phyloP scores from a whole-genome alignment of 2,329 filamentous ascomycete genomes.

The Fusarium pseudoanthophilum region DNA sequence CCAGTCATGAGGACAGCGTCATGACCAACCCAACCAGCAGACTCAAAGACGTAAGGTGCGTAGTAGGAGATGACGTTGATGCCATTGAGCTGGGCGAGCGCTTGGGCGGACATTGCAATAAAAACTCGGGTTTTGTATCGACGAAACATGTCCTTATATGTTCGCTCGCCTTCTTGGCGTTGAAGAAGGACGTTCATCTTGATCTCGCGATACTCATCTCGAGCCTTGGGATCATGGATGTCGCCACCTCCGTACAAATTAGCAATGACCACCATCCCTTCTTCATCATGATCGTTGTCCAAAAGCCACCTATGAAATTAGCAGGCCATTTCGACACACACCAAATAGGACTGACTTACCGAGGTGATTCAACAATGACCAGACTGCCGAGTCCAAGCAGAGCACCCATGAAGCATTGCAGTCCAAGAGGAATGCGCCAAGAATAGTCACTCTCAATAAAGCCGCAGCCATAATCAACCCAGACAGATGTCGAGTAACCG shows the following conservation, averaged over 20 bases:
- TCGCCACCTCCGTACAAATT: constrained; percentile 97
- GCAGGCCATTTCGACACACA: constrained; percentile 17
- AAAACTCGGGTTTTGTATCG: constrained; percentile 92
- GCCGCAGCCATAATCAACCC: constrained; percentile 98
- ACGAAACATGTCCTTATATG: constrained; percentile 93
- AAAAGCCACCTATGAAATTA: constrained; percentile 81
- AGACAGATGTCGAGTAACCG: constrained; percentile 95
- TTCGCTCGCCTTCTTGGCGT: constrained; percentile 93
- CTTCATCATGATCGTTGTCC: constrained; percentile 97
- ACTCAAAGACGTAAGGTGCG: constrained; percentile 94
- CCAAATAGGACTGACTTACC: constrained; percentile 63
- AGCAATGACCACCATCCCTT: constrained; percentile 97
- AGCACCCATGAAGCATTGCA: constrained; percentile 95
- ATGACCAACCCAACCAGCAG: constrained; percentile 93
- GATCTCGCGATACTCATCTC: constrained; percentile 97
- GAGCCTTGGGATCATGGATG: constrained; percentile 90
- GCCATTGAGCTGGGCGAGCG: constrained; percentile 93
- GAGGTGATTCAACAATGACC: constrained; percentile 94
- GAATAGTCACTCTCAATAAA: constrained; percentile 86
- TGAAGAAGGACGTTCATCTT: constrained; percentile 97
- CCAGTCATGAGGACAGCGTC: constrained; percentile 96
- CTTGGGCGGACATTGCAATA: constrained; percentile 98
- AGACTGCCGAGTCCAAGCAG: constrained; percentile 87
- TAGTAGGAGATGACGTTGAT: constrained; percentile 99
- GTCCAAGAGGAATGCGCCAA: constrained; percentile 88